These are phyloP conservation scores for Cladobotryum mycophilum DNA, from an alignment of 2,329 filamentous ascomycete species.

Conservation along the genomic window DNA sequence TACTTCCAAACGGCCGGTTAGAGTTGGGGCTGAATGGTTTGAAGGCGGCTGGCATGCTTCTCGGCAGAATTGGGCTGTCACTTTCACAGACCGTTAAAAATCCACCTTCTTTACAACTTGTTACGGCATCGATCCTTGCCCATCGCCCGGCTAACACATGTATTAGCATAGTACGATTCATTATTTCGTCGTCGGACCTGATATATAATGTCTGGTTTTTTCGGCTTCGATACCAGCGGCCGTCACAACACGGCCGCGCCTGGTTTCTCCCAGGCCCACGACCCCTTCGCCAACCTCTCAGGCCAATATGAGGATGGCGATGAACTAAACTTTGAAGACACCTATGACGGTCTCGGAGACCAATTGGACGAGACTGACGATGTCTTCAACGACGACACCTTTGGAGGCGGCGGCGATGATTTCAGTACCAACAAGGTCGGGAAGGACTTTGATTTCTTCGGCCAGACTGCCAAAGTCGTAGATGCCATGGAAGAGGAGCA, in stretches of 20 bases:
- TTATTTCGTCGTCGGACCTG: constrained; percentile 15
- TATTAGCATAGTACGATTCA: constrained; percentile 19
- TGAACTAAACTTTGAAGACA: constrained; percentile 83
- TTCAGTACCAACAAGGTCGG: constrained; percentile 51
- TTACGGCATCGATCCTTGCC: too few relatives aligned
- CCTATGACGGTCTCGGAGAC: constrained; percentile 90
- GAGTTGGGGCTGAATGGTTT: too few relatives aligned
- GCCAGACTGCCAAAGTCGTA: constrained; percentile 80
- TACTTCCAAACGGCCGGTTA: neutral
- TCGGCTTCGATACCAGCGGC: constrained; percentile 68
- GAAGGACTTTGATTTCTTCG: constrained; percentile 96
- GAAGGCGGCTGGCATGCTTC: too few relatives aligned
- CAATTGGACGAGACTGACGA: constrained; percentile 88
- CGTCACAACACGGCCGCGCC: constrained; percentile 63
- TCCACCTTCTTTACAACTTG: too few relatives aligned
- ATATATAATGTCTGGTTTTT: constrained; percentile 69
- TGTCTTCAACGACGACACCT: constrained; percentile 95
- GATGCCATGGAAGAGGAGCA: constrained; percentile 88
- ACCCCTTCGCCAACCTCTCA: constrained; percentile 83
- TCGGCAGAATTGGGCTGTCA: too few relatives aligned
- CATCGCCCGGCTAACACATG: constrained; percentile 15
- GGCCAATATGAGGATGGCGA: constrained; percentile 53
- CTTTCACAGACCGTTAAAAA: too few relatives aligned
- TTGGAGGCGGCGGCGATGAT: constrained; percentile 42
- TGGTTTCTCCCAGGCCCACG: constrained; percentile 75